A percentile compares a stretch with the other conserved stretches of the same genome.
Conservation (phyloP, 495 filamentous ascomycete genomes). For the Glarea lozoyensis region DNA sequence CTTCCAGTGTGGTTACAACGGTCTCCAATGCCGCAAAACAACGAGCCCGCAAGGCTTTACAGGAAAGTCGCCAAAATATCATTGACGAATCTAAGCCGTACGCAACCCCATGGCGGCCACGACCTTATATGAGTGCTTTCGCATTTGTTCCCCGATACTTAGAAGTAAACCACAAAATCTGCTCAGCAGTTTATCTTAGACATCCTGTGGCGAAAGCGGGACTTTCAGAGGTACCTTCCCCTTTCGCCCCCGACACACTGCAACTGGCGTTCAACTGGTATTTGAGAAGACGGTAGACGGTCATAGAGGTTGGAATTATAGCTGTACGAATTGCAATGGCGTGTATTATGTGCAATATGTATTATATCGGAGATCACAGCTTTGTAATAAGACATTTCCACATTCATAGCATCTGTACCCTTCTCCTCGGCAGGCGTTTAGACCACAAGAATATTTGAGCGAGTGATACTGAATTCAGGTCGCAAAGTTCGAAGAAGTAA, state of each 20-base stretch:
- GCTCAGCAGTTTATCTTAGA: slow-evolving; percentile 87
- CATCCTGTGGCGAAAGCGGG: slow-evolving; percentile 91
- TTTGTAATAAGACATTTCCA: slow-evolving; percentile 2
- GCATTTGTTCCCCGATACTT: slow-evolving; percentile 92
- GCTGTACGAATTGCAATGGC: not conserved
- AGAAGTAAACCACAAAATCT: slow-evolving; percentile 95
- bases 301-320: slow-evolving; percentile 1
- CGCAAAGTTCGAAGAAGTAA: no score
- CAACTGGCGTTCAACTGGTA: slow-evolving; percentile 93
- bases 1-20: not conserved
- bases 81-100: slow-evolving; percentile 75
- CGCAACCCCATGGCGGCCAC: slow-evolving; percentile 81
- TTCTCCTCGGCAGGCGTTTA: no score
- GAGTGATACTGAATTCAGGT: no score
- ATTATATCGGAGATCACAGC: slow-evolving; percentile 14
- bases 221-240: slow-evolving; percentile 81
- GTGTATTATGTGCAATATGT: slow-evolving; percentile 19
- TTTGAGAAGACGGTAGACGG: slow-evolving; percentile 48
- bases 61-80: slow-evolving; percentile 59
- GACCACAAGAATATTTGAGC: no score
- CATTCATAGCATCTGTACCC: no score
- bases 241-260: slow-evolving; percentile 53
- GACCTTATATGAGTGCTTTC: slow-evolving; percentile 80
- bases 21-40: slow-evolving; percentile 4
- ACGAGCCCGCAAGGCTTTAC: slow-evolving; percentile 37